These are phyloP conservation scores for Telfairia occidentalis DNA, from an alignment of 331 rosid species.

Conservation along the genomic window DNA sequence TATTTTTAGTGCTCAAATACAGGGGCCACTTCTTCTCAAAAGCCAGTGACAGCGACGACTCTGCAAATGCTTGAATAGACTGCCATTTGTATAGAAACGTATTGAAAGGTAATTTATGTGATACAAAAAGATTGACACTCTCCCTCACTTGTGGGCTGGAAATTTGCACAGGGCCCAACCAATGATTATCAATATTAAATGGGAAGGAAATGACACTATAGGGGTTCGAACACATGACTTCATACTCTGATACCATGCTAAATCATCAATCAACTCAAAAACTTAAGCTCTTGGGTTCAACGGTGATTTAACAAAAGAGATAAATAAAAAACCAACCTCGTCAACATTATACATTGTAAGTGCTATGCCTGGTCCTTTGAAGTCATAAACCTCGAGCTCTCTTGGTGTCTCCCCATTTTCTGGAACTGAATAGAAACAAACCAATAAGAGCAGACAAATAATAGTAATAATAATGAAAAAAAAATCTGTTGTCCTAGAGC, in stretches of 20 bases:
- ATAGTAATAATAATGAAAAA: too few species aligned
- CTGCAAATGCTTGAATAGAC: constrained; percentile 93
- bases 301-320: too few species aligned
- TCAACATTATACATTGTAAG: constrained; percentile 94
- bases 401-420: constrained; percentile 49
- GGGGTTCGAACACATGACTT: too few species aligned
- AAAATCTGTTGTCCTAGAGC: constrained; percentile 11
- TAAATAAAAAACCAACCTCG: constrained; percentile 41
- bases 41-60: constrained; percentile 78
- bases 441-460: constrained; percentile 11
- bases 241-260: too few species aligned
- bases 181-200: too few species aligned
- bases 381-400: constrained; percentile 72
- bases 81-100: constrained; percentile 15
- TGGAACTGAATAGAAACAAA: constrained; percentile 48
- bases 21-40: constrained; percentile 88
- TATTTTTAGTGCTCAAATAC: constrained; percentile 89
- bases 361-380: constrained; percentile 89
- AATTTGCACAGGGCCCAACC: too few species aligned
- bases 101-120: neutral
- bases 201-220: too few species aligned
- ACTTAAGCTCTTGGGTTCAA: too few species aligned
- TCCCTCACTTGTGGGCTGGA: too few species aligned
- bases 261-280: too few species aligned
- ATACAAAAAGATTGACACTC: too few species aligned